phyloP scores from a whole-genome alignment of 2,329 filamentous ascomycete species.

The Fusarium sp. region DNA sequence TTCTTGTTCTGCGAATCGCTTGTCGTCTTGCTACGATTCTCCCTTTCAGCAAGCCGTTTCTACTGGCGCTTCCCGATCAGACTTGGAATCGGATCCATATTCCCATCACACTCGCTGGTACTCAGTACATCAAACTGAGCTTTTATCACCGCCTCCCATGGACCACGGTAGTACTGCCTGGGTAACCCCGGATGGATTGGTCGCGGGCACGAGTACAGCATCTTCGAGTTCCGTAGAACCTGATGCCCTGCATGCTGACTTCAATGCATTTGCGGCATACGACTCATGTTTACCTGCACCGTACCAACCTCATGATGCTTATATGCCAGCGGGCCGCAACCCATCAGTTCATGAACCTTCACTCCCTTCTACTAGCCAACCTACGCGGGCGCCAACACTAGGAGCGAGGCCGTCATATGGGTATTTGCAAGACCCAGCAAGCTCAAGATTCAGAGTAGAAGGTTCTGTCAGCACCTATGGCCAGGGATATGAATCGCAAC shows the following conservation, averaged over 20 bases:
- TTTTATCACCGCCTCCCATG: conserved; percentile 50
- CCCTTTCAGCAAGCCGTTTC: conserved; percentile 55
- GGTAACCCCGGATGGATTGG: conserved; percentile 55
- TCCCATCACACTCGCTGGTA: conserved; percentile 54
- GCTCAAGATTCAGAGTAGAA: conserved; percentile 37
- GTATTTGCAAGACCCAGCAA: conserved; percentile 40
- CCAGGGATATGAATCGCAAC: conserved; percentile 35
- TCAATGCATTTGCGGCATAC: conserved; percentile 63
- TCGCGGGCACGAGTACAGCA: conserved; percentile 47
- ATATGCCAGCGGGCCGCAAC: conserved; percentile 52
- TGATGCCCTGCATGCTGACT: conserved; percentile 61
- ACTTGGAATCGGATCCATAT: conserved; percentile 54
- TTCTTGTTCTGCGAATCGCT: conserved; percentile 47
- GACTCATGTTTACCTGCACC: conserved; percentile 54
- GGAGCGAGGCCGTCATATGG: conserved; percentile 37
- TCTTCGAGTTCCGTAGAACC: conserved; percentile 56
- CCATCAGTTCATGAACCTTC: conserved; percentile 35
- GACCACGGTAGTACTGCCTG: conserved; percentile 55
- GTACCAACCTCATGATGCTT: conserved; percentile 60
- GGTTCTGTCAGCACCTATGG: conserved; percentile 32
- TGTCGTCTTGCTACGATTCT: conserved; percentile 59
- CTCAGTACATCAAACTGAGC: conserved; percentile 28
- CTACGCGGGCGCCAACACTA: conserved; percentile 32
- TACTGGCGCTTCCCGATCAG: conserved; percentile 56
- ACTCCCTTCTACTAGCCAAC: conserved; percentile 30